Base-by-base conservation (phyloP, 257 asterid species). In the Solanum etuberosum region DNA sequence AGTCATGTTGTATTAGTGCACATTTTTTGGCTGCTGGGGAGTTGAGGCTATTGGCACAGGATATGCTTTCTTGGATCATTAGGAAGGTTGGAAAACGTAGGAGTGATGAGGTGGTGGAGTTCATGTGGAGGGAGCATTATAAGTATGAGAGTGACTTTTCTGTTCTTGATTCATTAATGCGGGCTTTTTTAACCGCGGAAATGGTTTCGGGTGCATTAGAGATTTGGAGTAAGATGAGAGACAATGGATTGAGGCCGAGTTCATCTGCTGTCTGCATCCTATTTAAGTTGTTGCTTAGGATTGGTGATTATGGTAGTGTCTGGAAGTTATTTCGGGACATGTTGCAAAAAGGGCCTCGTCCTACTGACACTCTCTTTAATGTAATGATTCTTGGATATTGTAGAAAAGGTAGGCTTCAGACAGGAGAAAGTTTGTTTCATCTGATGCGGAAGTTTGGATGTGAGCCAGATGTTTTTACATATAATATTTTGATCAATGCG, bases 381-480 rank as follows among this genome's bases (percentile, higher is more conserved):
- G 89, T 89, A 88, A 92, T 92, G 93, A 92, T 97, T 89, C 96
- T 91, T 89, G 98, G 99, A 40, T 97, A 93, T 90, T 95, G 98
- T 89, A 93, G 92, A 89, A 93, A 91, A 87, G 96, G 98, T 25
- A 86, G 72, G 65, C 70, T 94, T 86, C 88, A 84, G 72, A 84
- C 90, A 63, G 99, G 94, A 67, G 96, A 94, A 89, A 95, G 97
- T 92, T 89, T 97, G 90, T 91, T 94, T 70, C 90, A 87, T 87
- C 90, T 94, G 82, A 95, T 97, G 98, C 86, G 87, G 86, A 97
- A 93, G 90, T 93, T 87, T 88, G 94, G 95, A 81, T 93, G 96
- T 86, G 95, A 93, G 72, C 99, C 98, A 3, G 90, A 94, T 91
- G 94, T 92, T 72, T 63, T 90, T 85, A 78, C 95, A 0, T 94